These are phyloP conservation scores for Pyrus betulifolia DNA, from an alignment of 306 rosid species.

Conservation along the genomic window DNA sequence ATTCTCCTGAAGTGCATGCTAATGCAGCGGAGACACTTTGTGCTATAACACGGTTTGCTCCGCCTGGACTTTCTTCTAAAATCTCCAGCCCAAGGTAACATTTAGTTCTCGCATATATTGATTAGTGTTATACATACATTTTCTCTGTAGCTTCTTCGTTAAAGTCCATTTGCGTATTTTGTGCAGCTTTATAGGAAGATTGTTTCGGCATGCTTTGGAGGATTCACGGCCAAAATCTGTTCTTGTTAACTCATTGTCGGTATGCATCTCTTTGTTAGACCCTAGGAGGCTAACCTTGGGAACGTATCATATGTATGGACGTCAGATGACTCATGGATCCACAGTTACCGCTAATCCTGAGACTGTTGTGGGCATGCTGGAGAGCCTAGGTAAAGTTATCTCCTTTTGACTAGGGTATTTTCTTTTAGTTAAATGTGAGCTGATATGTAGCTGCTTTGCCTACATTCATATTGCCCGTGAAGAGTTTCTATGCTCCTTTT, in stretches of 20 bases:
- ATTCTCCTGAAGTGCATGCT: constrained; percentile 91
- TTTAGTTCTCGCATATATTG: not conserved
- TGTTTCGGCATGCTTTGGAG: constrained; percentile 87
- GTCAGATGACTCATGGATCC: constrained; percentile 59
- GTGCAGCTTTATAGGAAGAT: constrained; percentile 81
- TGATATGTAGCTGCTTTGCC: not conserved
- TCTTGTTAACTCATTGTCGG: constrained; percentile 78
- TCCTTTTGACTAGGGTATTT: not conserved
- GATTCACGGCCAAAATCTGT: constrained; percentile 89
- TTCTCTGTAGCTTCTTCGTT: constrained; percentile 4
- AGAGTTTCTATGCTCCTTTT: not conserved
- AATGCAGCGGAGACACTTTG: constrained; percentile 96
- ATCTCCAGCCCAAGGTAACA: constrained; percentile 79
- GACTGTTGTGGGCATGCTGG: constrained; percentile 96
- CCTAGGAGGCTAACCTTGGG: constrained; percentile 74
- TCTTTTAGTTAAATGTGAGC: not conserved
- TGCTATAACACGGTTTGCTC: constrained; percentile 93
- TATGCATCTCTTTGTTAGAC: constrained; percentile 94
- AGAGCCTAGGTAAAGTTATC: constrained; percentile 62
- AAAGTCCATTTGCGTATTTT: constrained; percentile 10
- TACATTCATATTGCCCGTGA: not conserved
- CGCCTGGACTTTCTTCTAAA: constrained; percentile 76
- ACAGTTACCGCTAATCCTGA: constrained; percentile 68
- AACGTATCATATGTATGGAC: constrained; percentile 58
- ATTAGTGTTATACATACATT: not conserved